A percentile compares a stretch with the other conserved stretches of the same genome.
phyloP scores from a whole-genome alignment of 2,329 filamentous ascomycete genomes.

The Lecanoromycetidae sp. region DNA sequence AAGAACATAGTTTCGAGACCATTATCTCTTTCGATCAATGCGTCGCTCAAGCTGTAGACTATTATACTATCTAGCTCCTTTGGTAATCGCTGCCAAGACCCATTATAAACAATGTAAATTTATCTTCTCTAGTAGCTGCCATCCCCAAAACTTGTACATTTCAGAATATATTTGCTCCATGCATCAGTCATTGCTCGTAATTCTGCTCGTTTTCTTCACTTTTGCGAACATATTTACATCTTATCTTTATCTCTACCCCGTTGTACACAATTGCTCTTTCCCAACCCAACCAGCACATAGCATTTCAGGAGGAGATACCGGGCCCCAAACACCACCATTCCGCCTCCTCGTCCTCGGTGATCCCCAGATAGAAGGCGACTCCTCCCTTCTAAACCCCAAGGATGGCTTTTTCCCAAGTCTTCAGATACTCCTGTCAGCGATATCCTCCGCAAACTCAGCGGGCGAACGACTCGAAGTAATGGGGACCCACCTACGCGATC shows the following conservation, averaged over 20 bases:
- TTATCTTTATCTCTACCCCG: slow-evolving; percentile 80
- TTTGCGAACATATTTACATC: slow-evolving; percentile 57
- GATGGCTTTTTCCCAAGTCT: slow-evolving; percentile 35
- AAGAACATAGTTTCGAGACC: too few relatives aligned
- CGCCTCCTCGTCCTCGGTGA: slow-evolving; percentile 79
- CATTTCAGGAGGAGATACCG: slow-evolving; percentile 25
- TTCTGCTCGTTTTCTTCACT: slow-evolving; percentile 38
- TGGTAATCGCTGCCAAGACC: neutral
- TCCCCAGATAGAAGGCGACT: slow-evolving; percentile 87
- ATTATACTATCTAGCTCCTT: too few relatives aligned
- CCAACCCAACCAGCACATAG: slow-evolving; percentile 38
- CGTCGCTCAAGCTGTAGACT: too few relatives aligned
- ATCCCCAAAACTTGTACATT: too few relatives aligned
- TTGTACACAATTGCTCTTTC: slow-evolving; percentile 71
- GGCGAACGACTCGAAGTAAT: slow-evolving; percentile 3
- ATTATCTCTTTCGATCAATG: too few relatives aligned
- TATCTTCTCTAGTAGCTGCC: too few relatives aligned
- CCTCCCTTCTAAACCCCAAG: slow-evolving; percentile 52
- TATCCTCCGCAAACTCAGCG: slow-evolving; percentile 2
- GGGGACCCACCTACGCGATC: slow-evolving; percentile 8
- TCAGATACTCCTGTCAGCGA: slow-evolving; percentile 26
- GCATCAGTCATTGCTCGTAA: slow-evolving; percentile 34
- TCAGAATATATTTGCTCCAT: slow-evolving; percentile 33
- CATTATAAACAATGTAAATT: neutral
- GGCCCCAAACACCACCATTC: slow-evolving; percentile 55